A percentile compares a stretch with the other conserved stretches of the same genome.
phyloP scores from a whole-genome alignment of 352 stramenopile species.

The Pythium rhizo-oryzae region DNA sequence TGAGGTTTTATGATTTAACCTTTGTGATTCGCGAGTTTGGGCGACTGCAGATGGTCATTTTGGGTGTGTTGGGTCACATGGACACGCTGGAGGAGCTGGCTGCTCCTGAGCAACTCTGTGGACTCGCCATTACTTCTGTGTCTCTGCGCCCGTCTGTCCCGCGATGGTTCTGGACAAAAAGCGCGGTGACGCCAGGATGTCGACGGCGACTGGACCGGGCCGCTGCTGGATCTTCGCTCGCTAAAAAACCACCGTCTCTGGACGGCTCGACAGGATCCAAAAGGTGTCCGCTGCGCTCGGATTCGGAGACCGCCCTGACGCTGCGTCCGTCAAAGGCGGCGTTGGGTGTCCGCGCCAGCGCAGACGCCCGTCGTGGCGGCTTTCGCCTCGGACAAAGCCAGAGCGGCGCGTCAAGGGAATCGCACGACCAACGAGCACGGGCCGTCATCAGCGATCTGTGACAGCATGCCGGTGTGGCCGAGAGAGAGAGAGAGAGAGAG shows the following conservation, averaged over 20 bases:
- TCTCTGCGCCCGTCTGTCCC: background rate
- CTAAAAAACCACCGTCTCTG: background rate
- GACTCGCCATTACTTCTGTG: background rate
- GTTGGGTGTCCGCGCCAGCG: constrained; percentile 4
- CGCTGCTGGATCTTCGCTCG: background rate
- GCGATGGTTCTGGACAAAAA: background rate
- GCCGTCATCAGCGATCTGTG: background rate
- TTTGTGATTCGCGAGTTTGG: background rate
- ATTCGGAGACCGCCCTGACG: background rate
- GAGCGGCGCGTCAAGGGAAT: constrained; percentile 6
- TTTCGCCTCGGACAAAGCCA: background rate
- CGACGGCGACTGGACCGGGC: background rate
- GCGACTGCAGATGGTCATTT: background rate
- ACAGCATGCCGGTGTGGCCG: background rate
- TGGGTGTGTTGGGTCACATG: constrained; percentile 2
- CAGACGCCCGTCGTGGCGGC: no score
- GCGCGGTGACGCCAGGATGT: background rate
- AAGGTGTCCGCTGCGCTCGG: background rate
- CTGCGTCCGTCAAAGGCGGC: background rate
- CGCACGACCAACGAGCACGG: background rate
- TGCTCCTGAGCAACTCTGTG: background rate
- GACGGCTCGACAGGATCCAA: background rate
- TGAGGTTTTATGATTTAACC: constrained; percentile 5
- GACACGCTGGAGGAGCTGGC: background rate
- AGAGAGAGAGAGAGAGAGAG: no score